Conservation (phyloP, 148 eudicot species). For the Amaranthus palmeri region DNA sequence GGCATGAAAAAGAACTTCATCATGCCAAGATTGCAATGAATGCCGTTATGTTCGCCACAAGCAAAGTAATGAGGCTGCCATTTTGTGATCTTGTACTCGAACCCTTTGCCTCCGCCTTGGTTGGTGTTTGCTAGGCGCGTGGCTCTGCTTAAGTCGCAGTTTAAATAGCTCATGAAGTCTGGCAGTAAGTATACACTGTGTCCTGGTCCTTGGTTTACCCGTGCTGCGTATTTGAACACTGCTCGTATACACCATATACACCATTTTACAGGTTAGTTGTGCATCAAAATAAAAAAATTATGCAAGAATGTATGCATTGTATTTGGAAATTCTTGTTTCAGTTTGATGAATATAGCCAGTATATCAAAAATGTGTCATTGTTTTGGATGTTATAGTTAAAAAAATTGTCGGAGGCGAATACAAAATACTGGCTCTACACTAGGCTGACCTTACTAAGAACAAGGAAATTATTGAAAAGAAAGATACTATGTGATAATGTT, state of each 20-base stretch:
- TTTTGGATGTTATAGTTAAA: too few relatives aligned
- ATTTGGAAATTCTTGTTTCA: too few relatives aligned
- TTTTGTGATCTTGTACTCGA: slow-evolving; percentile 47
- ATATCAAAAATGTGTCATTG: too few relatives aligned
- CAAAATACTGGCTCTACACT: too few relatives aligned
- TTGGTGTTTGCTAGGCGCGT: slow-evolving; percentile 34
- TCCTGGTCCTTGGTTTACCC: slow-evolving; percentile 38
- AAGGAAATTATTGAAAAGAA: too few relatives aligned
- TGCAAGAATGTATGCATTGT: too few relatives aligned
- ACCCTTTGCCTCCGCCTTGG: slow-evolving; percentile 55
- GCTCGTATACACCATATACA: slow-evolving; percentile 1
- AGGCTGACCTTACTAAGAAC: too few relatives aligned
- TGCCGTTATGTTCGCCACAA: slow-evolving; percentile 61
- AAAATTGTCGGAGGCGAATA: too few relatives aligned
- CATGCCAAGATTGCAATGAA: slow-evolving; percentile 56
- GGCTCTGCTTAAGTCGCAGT: slow-evolving; percentile 52
- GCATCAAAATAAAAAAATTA: not conserved
- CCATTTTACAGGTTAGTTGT: not conserved
- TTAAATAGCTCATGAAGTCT: slow-evolving; percentile 53
- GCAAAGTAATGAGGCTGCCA: slow-evolving; percentile 70
- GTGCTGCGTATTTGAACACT: slow-evolving; percentile 70
- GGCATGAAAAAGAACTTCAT: slow-evolving; percentile 73
- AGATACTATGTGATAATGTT: not conserved
- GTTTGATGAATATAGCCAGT: too few relatives aligned
- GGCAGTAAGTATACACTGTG: slow-evolving; percentile 71